Percentiles rank a stretch among this genome's conserved stretches.
phyloP scores from a whole-genome alignment of 2,329 filamentous ascomycete genomes.

The Balansia obtecta region DNA sequence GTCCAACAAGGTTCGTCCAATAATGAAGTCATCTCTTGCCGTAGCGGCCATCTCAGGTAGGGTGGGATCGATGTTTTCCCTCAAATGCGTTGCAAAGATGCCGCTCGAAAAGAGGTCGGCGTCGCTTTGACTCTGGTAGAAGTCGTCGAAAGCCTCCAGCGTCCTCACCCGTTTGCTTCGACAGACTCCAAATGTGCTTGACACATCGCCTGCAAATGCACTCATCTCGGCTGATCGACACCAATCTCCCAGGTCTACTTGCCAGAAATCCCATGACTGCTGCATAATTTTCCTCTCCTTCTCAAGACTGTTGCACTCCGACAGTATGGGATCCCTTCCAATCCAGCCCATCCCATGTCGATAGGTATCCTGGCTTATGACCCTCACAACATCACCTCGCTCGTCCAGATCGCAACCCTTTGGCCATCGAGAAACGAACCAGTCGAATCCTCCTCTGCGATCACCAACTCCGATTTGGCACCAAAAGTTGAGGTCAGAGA shows the following conservation, averaged over 20 bases:
- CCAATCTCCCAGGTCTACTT: slow-evolving; percentile 49
- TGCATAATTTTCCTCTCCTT: slow-evolving; percentile 50
- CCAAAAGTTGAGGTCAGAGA: slow-evolving; percentile 87
- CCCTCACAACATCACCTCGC: slow-evolving; percentile 55
- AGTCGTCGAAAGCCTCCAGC: slow-evolving; percentile 39
- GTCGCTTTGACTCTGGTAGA: slow-evolving; percentile 49
- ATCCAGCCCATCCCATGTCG: slow-evolving; percentile 65
- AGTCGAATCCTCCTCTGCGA: slow-evolving; percentile 74
- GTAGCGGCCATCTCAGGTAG: slow-evolving; percentile 40
- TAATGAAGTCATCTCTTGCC: slow-evolving; percentile 35
- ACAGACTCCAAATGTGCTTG: slow-evolving; percentile 6
- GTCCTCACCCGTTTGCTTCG: slow-evolving; percentile 16
- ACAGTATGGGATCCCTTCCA: slow-evolving; percentile 43
- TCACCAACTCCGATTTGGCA: slow-evolving; percentile 94
- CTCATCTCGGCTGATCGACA: slow-evolving; percentile 27
- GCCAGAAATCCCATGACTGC: slow-evolving; percentile 57
- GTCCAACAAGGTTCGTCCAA: slow-evolving; percentile 37
- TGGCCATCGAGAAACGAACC: slow-evolving; percentile 74
- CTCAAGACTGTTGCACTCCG: slow-evolving; percentile 22
- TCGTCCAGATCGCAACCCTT: slow-evolving; percentile 56
- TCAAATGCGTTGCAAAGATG: slow-evolving; percentile 29
- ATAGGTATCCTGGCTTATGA: slow-evolving; percentile 75
- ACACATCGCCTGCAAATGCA: slow-evolving; percentile 20
- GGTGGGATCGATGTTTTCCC: slow-evolving; percentile 49
- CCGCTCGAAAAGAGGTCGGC: slow-evolving; percentile 47